Conservation (phyloP, 2,329 filamentous ascomycete species). For the Cladosporium oxysporum region DNA sequence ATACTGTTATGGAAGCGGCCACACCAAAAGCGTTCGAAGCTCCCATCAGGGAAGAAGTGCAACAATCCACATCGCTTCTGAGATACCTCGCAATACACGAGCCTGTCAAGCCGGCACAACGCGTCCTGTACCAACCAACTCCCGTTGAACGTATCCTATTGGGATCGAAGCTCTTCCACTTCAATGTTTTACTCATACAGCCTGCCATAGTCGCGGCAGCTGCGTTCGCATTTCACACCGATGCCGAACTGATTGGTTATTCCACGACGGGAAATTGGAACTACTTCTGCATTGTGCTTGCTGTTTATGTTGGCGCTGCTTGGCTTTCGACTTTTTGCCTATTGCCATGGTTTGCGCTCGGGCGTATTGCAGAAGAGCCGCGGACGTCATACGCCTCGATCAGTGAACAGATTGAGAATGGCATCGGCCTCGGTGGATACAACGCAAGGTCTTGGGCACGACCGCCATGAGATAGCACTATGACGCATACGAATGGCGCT, state of each 20-base stretch:
- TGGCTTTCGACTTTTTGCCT: not conserved
- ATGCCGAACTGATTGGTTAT: not conserved
- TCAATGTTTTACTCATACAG: not conserved
- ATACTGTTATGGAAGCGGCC: no score
- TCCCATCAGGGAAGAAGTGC: not conserved
- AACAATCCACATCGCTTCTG: not conserved
- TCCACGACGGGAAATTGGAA: conserved; percentile 2
- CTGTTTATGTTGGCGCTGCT: not conserved
- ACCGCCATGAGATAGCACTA: not conserved
- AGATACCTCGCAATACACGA: not conserved
- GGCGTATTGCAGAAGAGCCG: not conserved
- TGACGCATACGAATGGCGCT: not conserved
- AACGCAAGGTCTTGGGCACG: not conserved
- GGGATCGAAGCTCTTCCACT: not conserved
- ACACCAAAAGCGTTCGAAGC: not conserved
- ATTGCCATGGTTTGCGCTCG: not conserved
- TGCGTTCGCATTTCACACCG: not conserved
- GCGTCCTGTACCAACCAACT: not conserved
- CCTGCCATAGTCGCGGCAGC: not conserved
- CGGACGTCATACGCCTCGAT: not conserved
- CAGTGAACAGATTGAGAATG: not conserved
- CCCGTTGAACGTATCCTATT: not conserved
- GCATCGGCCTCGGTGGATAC: not conserved
- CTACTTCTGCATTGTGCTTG: not conserved
- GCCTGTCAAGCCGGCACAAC: not conserved